Evolutionary conservation across 208 protist species (phyloP), one percentile per base, ranked within the genome.

Genomic region (Leishmania arabica): DNA sequence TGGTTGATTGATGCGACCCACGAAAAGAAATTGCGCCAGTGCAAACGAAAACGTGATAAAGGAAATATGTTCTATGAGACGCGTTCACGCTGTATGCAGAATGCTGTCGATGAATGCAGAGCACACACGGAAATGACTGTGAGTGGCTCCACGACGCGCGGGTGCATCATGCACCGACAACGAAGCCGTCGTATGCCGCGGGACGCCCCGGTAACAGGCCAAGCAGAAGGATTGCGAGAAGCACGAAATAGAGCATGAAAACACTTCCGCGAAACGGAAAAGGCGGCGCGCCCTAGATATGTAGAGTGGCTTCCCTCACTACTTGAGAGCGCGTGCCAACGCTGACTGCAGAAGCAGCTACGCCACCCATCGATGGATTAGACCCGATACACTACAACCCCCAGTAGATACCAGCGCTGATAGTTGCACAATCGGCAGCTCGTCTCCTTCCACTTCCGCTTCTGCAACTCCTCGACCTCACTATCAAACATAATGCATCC

Each of bases 1-100:
- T 98, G 40, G 40, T 37, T 84, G 3, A 60, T n/a, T 15, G 24
- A 73, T 47, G 74, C 80, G 45, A 31, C 4, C 31, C 51, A 75
- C 24, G 42, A 31, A 58, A 80, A 31, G 24, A 53, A 66, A 71
- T 11, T 47, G 66, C 0, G 54, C 27, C 27, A 17, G 68, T 17
- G 9, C 11, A 62, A 60, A 34, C 74, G 4, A 83, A 42, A 53
- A 40, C 7, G 34, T 19, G 15, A 27, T 17, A 27, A 42, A 78
- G 69, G n/a, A 78, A 77, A 81, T 73, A 40, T 75, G 1, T 2
- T 37, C n/a, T 62, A 62, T 62, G 56, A 62, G 24, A n/a, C 6
- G 7, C 11, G 11, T 19, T 66, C n/a, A 66, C 19, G 13, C 27
- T 6, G 60, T 37, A 66, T 37, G n/a, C 60, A 37, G n/a, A 66